Evolutionary conservation across 306 rosid genomes (phyloP).

Genomic region (Fragaria ananassa): DNA sequence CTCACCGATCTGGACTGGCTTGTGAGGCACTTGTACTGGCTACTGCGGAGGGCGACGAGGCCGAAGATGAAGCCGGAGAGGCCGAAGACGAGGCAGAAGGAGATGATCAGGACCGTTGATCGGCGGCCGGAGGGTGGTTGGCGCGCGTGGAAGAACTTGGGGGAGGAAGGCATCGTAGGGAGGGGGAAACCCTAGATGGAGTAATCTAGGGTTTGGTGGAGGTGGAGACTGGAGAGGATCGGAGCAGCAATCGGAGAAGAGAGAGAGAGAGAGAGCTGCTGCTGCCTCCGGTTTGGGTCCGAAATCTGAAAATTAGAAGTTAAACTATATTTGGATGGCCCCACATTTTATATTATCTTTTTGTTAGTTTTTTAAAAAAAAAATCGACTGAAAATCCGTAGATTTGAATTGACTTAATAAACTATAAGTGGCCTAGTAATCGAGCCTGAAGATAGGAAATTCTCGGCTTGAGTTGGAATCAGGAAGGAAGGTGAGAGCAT

Average conservation of each 20-base stretch:
- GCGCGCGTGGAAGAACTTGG: conserved; percentile 49
- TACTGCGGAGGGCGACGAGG: conserved; percentile 24
- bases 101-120: conserved; percentile 41
- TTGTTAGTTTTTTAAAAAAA: too few species aligned
- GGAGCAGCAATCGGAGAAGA: not conserved
- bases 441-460: too few species aligned
- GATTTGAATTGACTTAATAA: too few species aligned
- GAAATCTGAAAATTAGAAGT: not conserved
- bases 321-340: not conserved
- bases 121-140: conserved; percentile 42
- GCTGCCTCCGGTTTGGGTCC: not conserved
- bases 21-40: conserved; percentile 26
- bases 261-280: not conserved
- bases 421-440: too few species aligned
- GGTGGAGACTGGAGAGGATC: not conserved
- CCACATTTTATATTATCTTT: not conserved
- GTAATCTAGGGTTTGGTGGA: conserved; percentile 17
- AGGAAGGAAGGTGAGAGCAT: too few species aligned
- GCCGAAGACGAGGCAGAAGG: conserved; percentile 37
- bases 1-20: conserved; percentile 53
- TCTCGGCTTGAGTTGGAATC: too few species aligned
- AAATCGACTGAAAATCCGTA: too few species aligned
- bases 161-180: conserved; percentile 55
- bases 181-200: conserved; percentile 9
- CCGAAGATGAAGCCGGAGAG: conserved; percentile 52